Conservation (phyloP, 2,329 filamentous ascomycete genomes). For the Aspergillus pseudoterreus region DNA sequence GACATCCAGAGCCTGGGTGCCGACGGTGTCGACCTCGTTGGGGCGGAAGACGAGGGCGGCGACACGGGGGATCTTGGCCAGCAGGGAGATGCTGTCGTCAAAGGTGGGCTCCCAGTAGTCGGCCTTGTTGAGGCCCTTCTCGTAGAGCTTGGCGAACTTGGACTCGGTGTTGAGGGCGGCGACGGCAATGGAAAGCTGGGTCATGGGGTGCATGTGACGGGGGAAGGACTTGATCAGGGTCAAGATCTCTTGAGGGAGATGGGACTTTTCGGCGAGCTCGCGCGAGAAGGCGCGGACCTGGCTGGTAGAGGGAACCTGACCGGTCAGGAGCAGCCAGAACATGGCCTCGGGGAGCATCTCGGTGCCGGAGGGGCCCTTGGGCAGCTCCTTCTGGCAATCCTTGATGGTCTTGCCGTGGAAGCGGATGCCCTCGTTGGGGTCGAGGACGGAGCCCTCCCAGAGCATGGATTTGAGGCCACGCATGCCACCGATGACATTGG, state of each 20-base stretch:
- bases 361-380: conserved; percentile 82
- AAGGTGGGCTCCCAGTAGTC: conserved; percentile 99
- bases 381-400: conserved; percentile 89
- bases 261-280: conserved; percentile 80
- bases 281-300: conserved; percentile 81
- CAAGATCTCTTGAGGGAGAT: conserved; percentile 76
- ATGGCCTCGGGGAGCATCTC: conserved; percentile 99
- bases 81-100: conserved; percentile 86
- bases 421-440: conserved; percentile 93
- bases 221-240: conserved; percentile 90
- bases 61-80: conserved; percentile 94
- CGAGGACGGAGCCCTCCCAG: conserved; percentile 96
- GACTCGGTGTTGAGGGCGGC: conserved; percentile 95
- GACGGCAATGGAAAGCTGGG: conserved; percentile 91
- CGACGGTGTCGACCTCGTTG: conserved; percentile 72
- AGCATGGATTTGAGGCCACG: conserved; percentile 96
- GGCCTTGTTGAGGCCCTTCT: conserved; percentile 84
- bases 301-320: conserved; percentile 75
- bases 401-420: conserved; percentile 98
- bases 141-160: conserved; percentile 89
- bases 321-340: conserved; percentile 98
- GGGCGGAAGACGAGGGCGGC: conserved; percentile 96
- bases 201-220: conserved; percentile 92
- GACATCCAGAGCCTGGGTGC: conserved; percentile 68
- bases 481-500: conserved; percentile 95